phyloP scores from a whole-genome alignment of 2,329 filamentous ascomycete species.

The Didymella pinodella region DNA sequence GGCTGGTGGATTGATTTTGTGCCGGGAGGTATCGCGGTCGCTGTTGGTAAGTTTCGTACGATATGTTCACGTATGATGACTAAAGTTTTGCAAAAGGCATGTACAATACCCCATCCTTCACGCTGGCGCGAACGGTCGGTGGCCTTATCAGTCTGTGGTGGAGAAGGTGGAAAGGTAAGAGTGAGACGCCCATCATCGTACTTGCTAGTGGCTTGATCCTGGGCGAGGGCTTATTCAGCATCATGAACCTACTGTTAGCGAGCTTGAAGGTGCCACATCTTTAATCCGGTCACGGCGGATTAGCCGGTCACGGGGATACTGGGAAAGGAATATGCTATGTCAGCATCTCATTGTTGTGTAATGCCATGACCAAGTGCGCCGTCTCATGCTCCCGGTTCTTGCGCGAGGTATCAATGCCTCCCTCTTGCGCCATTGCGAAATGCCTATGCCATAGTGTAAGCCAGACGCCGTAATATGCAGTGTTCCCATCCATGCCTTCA shows the following conservation, averaged over 20 bases:
- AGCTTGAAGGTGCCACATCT: conserved; percentile 49
- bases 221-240: conserved; percentile 26
- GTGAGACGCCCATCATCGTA: conserved; percentile 84
- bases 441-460: neutral
- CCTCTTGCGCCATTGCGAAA: neutral
- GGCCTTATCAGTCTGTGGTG: conserved; percentile 57
- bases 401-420: neutral
- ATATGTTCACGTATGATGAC: neutral
- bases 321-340: no score
- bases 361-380: neutral
- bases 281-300: neutral
- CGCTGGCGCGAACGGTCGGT: conserved; percentile 83
- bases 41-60: conserved; percentile 70
- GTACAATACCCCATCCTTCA: conserved; percentile 98
- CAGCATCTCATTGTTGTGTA: neutral
- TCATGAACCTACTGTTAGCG: conserved; percentile 80
- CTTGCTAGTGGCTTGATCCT: conserved; percentile 89
- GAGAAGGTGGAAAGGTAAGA: conserved; percentile 45
- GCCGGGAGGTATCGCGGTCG: conserved; percentile 93
- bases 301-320: no score
- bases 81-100: conserved; percentile 67
- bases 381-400: neutral
- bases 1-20: conserved; percentile 75
- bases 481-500: neutral
- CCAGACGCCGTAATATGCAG: conserved; percentile 2